Evolutionary conservation across 2,329 filamentous ascomycete genomes (phyloP).

Genomic region (Amphichorda felina): DNA sequence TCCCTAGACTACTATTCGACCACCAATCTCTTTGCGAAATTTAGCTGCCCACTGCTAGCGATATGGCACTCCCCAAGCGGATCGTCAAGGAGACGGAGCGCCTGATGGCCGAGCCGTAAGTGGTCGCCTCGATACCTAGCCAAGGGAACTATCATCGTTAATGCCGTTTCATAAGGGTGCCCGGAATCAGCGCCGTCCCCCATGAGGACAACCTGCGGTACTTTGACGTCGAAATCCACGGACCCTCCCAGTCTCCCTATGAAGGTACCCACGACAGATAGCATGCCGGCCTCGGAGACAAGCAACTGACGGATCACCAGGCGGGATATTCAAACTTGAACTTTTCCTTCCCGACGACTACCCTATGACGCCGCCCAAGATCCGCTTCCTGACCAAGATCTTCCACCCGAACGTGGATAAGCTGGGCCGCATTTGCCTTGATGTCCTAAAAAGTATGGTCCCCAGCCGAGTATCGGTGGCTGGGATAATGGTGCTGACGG

Average conservation of each 20-base stretch:
- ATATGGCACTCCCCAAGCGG: constrained; percentile 78
- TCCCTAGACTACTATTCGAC: background rate
- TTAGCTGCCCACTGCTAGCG: background rate
- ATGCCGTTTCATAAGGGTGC: constrained; percentile 49
- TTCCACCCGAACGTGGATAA: constrained; percentile 99
- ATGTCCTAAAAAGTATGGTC: constrained; percentile 83
- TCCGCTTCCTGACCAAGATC: constrained; percentile 96
- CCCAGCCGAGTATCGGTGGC: too few relatives aligned
- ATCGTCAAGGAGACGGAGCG: constrained; percentile 99
- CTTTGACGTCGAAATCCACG: constrained; percentile 95
- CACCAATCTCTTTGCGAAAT: background rate
- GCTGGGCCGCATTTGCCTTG: constrained; percentile 89
- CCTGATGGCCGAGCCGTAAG: constrained; percentile 91
- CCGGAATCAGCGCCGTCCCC: constrained; percentile 88
- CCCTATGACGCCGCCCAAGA: constrained; percentile 97
- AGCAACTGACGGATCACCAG: constrained; percentile 16
- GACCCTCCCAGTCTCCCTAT: constrained; percentile 84
- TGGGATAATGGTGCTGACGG: too few relatives aligned
- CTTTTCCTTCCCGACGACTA: constrained; percentile 98
- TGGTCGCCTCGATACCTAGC: too few relatives aligned
- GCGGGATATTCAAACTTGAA: constrained; percentile 89
- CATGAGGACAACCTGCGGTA: constrained; percentile 97
- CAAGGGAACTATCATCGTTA: background rate
- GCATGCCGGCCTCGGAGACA: background rate
- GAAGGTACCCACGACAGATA: constrained; percentile 54